A percentile compares a stretch with the other conserved stretches of the same genome.
Evolutionary conservation across 2,329 filamentous ascomycete species (phyloP).

Genomic region (Colletotrichum sojae): DNA sequence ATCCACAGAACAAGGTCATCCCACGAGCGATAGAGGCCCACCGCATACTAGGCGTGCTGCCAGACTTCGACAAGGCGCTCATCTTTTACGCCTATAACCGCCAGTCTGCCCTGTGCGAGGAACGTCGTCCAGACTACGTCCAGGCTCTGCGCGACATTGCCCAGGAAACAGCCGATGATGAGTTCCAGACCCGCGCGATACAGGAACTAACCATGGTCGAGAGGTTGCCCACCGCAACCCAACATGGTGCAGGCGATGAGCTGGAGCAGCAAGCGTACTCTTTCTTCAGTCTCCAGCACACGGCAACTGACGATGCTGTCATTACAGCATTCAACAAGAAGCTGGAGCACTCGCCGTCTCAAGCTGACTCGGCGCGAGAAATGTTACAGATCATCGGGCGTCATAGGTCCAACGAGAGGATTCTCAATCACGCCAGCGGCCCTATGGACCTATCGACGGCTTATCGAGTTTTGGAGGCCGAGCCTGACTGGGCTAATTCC

Average conservation of each 20-base stretch:
- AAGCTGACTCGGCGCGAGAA: conserved; percentile 42
- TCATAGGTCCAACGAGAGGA: conserved; percentile 31
- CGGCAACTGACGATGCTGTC: conserved; percentile 42
- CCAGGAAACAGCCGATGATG: conserved; percentile 30
- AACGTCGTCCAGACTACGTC: conserved; percentile 30
- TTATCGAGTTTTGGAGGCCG: conserved; percentile 32
- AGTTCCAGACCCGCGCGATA: conserved; percentile 33
- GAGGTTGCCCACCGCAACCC: conserved; percentile 7
- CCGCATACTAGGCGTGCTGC: conserved; percentile 37
- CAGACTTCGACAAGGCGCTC: conserved; percentile 35
- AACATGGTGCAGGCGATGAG: conserved; percentile 25
- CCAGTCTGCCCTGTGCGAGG: conserved; percentile 32
- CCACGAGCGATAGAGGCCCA: conserved; percentile 21
- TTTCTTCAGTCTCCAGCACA: conserved; percentile 35
- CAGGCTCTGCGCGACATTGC: conserved; percentile 35
- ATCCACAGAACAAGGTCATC: conserved; percentile 23
- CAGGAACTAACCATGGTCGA: conserved; percentile 38
- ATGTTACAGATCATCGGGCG: conserved; percentile 44
- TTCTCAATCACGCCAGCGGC: conserved; percentile 23
- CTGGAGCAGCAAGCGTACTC: conserved; percentile 37
- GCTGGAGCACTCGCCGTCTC: conserved; percentile 42
- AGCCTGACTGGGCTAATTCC: conserved; percentile 25
- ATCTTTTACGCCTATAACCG: conserved; percentile 36
- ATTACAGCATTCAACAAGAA: conserved; percentile 42
- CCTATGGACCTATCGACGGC: conserved; percentile 32